These are phyloP conservation scores for Tetrahymena malaccensis DNA, from an alignment of 73 alveolate genomes.

Conservation along the genomic window DNA sequence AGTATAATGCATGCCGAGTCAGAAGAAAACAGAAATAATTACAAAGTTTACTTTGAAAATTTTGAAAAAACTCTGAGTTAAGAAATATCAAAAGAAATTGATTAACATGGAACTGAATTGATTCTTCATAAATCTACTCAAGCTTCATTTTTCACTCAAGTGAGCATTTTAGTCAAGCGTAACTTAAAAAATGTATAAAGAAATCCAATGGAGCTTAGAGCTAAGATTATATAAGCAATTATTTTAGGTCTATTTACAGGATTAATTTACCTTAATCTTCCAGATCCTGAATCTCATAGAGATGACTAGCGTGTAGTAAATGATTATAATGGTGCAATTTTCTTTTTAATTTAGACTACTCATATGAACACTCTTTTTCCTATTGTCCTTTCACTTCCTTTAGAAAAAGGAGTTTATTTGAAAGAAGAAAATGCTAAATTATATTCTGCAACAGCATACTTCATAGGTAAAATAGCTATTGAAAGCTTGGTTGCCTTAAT, in stretches of 20 bases:
- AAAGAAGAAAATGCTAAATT: constrained; percentile 45
- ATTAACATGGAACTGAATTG: not conserved
- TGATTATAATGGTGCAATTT: constrained; percentile 60
- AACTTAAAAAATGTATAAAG: not conserved
- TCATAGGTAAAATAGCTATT: constrained; percentile 43
- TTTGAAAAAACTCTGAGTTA: not conserved
- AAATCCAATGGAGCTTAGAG: not conserved
- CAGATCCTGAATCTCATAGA: not conserved
- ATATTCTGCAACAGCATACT: constrained; percentile 49
- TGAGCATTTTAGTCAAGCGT: not conserved
- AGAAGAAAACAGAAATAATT: not conserved
- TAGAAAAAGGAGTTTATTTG: constrained; percentile 57
- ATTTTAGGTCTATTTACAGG: constrained; percentile 11
- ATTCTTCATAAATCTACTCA: not conserved
- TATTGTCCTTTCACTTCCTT: constrained; percentile 52
- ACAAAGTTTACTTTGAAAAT: not conserved
- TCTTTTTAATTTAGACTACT: constrained; percentile 37
- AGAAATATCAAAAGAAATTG: not conserved
- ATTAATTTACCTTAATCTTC: constrained; percentile 18
- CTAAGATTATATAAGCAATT: not conserved
- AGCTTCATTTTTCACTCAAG: not conserved
- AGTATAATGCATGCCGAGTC: constrained; percentile 24
- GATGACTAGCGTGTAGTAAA: constrained; percentile 23
- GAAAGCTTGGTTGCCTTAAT: constrained; percentile 1
- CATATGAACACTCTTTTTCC: constrained; percentile 37